These are phyloP conservation scores for Massariosphaeria phaeospora DNA, from an alignment of 495 filamentous ascomycete species.

Conservation along the genomic window DNA sequence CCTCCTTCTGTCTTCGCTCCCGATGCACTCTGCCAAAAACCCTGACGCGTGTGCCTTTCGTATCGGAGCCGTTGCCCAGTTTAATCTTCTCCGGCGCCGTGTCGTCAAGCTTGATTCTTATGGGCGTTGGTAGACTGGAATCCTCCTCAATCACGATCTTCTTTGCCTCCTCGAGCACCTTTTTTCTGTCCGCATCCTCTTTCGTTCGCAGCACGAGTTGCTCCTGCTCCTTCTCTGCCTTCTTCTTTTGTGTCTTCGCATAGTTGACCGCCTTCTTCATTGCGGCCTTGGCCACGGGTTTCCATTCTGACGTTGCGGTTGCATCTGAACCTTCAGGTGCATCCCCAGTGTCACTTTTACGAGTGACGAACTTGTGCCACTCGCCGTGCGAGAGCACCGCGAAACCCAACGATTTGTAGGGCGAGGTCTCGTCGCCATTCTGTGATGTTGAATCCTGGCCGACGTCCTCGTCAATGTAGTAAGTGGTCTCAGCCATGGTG, in stretches of 20 bases:
- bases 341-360: constrained; percentile 62
- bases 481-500: constrained; percentile 30
- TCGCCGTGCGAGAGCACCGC: constrained; percentile 68
- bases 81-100: constrained; percentile 40
- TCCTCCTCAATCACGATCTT: constrained; percentile 82
- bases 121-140: constrained; percentile 66
- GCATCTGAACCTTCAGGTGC: constrained; percentile 58
- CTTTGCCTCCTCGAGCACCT: constrained; percentile 77
- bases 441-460: constrained; percentile 66
- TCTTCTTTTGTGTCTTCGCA: constrained; percentile 51
- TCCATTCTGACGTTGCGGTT: constrained; percentile 59
- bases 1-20: constrained; percentile 75
- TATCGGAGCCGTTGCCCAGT: constrained; percentile 38
- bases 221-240: constrained; percentile 46
- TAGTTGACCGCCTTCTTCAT: constrained; percentile 74
- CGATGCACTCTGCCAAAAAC: constrained; percentile 85
- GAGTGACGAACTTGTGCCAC: constrained; percentile 59
- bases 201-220: constrained; percentile 64
- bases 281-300: constrained; percentile 74
- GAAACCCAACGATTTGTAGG: constrained; percentile 74
- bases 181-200: constrained; percentile 61
- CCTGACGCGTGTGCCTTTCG: constrained; percentile 70
- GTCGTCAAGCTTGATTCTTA: constrained; percentile 66
- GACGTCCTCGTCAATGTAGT: constrained; percentile 75
- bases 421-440: constrained; percentile 63